These are phyloP conservation scores for Xylariaceae sp. DNA, from an alignment of 2,329 filamentous ascomycete species.

Conservation along the genomic window DNA sequence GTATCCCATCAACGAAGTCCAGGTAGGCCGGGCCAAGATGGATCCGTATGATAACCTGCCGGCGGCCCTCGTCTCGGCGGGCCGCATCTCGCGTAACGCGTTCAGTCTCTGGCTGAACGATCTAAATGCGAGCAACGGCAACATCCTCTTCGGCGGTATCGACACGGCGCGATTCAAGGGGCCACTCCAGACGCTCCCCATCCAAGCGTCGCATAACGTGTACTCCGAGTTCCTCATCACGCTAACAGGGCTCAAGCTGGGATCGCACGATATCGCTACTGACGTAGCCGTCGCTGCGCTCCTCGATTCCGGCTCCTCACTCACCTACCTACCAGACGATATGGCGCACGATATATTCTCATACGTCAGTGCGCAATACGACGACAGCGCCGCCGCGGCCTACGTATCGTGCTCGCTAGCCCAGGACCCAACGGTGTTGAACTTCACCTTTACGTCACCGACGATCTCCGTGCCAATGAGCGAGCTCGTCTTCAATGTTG, in stretches of 20 bases:
- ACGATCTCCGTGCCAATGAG: constrained; percentile 51
- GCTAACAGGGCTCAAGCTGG: constrained; percentile 53
- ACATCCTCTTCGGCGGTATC: constrained; percentile 69
- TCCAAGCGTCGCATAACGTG: constrained; percentile 49
- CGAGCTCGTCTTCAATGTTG: constrained; percentile 45
- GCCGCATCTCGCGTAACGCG: constrained; percentile 58
- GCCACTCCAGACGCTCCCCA: constrained; percentile 59
- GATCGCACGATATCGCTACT: constrained; percentile 38
- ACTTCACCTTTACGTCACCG: constrained; percentile 51
- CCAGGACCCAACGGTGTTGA: constrained; percentile 38
- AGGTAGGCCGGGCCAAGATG: constrained; percentile 52
- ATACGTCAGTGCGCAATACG: constrained; percentile 44
- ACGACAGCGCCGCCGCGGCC: constrained; percentile 47
- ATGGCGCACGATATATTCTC: constrained; percentile 43
- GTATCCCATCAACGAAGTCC: constrained; percentile 73
- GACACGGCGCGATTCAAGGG: constrained; percentile 62
- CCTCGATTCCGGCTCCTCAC: constrained; percentile 64
- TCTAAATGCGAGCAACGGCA: constrained; percentile 58
- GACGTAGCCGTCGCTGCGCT: constrained; percentile 56
- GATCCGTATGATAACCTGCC: constrained; percentile 64
- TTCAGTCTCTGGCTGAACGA: constrained; percentile 76
- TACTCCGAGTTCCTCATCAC: constrained; percentile 65
- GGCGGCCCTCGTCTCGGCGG: constrained; percentile 55
- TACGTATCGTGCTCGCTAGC: constrained; percentile 57
- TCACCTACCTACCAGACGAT: constrained; percentile 60